Evolutionary conservation across 2,329 filamentous ascomycete genomes (phyloP).

Genomic region (Aspergillus versicolor): DNA sequence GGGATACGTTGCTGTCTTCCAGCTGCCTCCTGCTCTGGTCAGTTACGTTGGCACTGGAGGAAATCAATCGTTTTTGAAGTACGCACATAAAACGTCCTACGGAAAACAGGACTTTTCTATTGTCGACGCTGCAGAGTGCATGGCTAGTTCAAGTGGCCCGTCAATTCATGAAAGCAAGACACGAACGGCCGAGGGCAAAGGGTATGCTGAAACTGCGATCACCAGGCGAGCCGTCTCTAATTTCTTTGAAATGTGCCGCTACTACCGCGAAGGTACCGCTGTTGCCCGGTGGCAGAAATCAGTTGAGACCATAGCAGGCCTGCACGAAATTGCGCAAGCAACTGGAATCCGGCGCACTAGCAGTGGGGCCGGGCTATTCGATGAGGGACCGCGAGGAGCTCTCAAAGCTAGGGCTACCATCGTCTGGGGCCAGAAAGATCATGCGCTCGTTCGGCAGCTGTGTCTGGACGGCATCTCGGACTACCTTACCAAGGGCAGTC

Average conservation of each 20-base stretch:
- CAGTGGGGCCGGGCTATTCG: constrained; percentile 45
- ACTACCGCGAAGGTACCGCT: constrained; percentile 55
- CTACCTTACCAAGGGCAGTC: constrained; percentile 50
- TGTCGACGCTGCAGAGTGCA: constrained; percentile 44
- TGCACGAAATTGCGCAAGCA: constrained; percentile 45
- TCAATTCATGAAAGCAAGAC: constrained; percentile 45
- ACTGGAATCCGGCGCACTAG: constrained; percentile 31
- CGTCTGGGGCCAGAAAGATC: constrained; percentile 54
- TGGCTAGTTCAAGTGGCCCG: constrained; percentile 55
- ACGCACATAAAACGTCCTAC: constrained; percentile 40
- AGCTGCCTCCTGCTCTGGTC: constrained; percentile 49
- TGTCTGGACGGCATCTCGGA: constrained; percentile 54
- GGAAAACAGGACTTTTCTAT: constrained; percentile 34
- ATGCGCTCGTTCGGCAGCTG: constrained; percentile 50
- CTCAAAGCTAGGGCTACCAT: constrained; percentile 55
- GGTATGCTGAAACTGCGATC: constrained; percentile 44
- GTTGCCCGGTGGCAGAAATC: constrained; percentile 52
- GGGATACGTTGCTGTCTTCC: constrained; percentile 57
- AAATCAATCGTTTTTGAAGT: constrained; percentile 49
- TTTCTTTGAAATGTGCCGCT: constrained; percentile 52
- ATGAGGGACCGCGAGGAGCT: constrained; percentile 44
- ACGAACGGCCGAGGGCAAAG: constrained; percentile 27
- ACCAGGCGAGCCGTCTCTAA: constrained; percentile 43
- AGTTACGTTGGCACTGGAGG: constrained; percentile 48
- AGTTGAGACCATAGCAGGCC: constrained; percentile 48